Conservation (phyloP, 495 filamentous ascomycete species). For the Talaromyces trachyspermus region DNA sequence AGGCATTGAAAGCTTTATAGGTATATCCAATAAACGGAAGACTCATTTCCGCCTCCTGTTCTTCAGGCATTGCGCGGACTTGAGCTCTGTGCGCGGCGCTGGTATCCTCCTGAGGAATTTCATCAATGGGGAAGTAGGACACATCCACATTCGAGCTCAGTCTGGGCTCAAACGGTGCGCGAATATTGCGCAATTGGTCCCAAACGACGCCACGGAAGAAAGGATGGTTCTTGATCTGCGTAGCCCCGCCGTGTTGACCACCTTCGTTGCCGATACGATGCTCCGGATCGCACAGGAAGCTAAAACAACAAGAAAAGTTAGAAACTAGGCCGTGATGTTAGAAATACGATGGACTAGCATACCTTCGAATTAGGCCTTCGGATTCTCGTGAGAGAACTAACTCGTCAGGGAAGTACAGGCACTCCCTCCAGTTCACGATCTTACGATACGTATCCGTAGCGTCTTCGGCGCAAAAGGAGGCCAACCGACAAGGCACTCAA, state of each 20-base stretch:
- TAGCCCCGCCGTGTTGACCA: slow-evolving; percentile 68
- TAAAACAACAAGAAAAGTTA: slow-evolving; percentile 30
- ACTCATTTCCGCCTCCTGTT: slow-evolving; percentile 75
- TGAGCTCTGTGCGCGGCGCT: slow-evolving; percentile 61
- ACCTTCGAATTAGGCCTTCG: slow-evolving; percentile 81
- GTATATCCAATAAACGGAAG: slow-evolving; percentile 97
- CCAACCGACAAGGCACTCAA: slow-evolving; percentile 98
- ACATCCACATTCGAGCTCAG: slow-evolving; percentile 88
- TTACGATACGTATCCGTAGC: slow-evolving; percentile 97
- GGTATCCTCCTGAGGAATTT: slow-evolving; percentile 90
- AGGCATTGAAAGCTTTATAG: slow-evolving; percentile 94
- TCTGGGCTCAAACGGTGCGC: slow-evolving; percentile 91
- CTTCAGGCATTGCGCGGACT: slow-evolving; percentile 53
- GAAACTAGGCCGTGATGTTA: not conserved
- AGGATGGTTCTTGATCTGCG: slow-evolving; percentile 84
- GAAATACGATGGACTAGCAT: slow-evolving; percentile 17
- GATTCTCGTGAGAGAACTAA: slow-evolving; percentile 80
- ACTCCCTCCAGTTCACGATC: slow-evolving; percentile 96
- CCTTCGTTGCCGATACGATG: slow-evolving; percentile 63
- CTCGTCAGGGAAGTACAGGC: slow-evolving; percentile 94
- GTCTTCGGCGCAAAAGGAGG: slow-evolving; percentile 98
- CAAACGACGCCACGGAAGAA: slow-evolving; percentile 97
- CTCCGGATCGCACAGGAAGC: slow-evolving; percentile 85
- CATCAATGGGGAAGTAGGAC: slow-evolving; percentile 97
- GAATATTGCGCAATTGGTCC: slow-evolving; percentile 81